A percentile compares a stretch with the other conserved stretches of the same genome.
Conservation (phyloP, 2,329 filamentous ascomycete genomes). For the Fusarium sp. region DNA sequence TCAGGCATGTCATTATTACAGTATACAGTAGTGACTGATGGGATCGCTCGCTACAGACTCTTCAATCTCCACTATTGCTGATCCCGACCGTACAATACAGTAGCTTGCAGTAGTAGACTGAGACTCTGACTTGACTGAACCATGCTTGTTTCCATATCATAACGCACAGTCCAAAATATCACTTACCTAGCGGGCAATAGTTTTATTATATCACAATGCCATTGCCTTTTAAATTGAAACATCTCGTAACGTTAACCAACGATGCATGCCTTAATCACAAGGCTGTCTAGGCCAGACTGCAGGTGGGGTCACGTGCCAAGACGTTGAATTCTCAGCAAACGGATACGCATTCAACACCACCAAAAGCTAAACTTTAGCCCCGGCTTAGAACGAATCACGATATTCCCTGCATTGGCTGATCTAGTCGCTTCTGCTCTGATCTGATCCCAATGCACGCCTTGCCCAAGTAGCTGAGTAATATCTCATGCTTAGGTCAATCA, state of each 20-base stretch:
- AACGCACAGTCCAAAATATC: not conserved
- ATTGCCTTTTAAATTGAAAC: not conserved
- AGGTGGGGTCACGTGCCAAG: constrained; percentile 17
- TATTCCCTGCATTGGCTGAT: not conserved
- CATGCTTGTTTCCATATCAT: not conserved
- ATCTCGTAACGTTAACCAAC: not conserved
- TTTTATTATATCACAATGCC: not conserved
- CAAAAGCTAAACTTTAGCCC: not conserved
- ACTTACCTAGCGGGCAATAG: not conserved
- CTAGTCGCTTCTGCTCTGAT: not conserved
- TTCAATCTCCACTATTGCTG: not conserved
- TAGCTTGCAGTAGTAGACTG: not conserved
- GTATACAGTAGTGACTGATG: not conserved
- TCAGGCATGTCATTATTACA: not conserved
- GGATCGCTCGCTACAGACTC: not conserved
- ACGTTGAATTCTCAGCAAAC: constrained; percentile 4
- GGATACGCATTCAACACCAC: not conserved
- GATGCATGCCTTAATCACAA: not conserved
- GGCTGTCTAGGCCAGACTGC: not conserved
- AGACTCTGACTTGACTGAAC: not conserved
- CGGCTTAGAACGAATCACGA: not conserved
- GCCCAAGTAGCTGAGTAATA: not conserved
- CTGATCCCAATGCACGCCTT: not conserved
- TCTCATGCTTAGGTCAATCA: constrained; percentile 8
- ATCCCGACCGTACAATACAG: not conserved